These are phyloP conservation scores for Neofusicoccum ribis DNA, from an alignment of 2,329 filamentous ascomycete genomes.

Conservation along the genomic window DNA sequence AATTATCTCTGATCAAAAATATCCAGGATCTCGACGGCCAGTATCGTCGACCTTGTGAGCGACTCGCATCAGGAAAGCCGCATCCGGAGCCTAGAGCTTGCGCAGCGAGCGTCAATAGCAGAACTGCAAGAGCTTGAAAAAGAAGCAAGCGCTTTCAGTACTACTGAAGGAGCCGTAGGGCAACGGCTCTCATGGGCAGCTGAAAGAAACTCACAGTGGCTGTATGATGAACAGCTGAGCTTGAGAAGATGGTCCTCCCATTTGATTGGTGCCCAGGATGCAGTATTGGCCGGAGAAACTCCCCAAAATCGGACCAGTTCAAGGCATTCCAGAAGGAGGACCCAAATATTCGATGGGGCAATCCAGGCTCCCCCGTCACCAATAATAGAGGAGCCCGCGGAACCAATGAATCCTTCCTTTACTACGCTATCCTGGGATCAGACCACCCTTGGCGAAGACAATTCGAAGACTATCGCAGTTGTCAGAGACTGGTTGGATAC, in stretches of 20 bases:
- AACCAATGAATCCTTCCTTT: no score
- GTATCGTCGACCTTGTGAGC: neutral
- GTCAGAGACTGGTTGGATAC: no score
- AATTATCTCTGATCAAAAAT: no score
- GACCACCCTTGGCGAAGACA: neutral
- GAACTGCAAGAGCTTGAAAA: neutral
- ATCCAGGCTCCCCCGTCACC: neutral
- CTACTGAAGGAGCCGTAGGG: neutral
- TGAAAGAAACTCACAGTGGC: neutral
- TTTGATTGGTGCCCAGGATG: neutral
- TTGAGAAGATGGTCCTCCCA: neutral
- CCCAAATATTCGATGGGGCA: neutral
- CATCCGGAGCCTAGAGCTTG: neutral
- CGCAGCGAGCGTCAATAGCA: neutral
- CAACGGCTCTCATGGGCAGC: neutral
- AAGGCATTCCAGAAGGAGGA: neutral
- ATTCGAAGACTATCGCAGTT: conserved; percentile 56
- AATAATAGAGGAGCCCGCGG: no score
- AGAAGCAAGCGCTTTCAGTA: neutral
- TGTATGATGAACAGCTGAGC: neutral
- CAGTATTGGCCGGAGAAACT: no score
- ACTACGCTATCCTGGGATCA: no score
- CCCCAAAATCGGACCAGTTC: neutral
- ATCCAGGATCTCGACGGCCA: neutral
- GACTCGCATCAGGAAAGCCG: neutral